Conservation (phyloP, 805 yeast genomes). For the Pachysolen tannophilus region DNA sequence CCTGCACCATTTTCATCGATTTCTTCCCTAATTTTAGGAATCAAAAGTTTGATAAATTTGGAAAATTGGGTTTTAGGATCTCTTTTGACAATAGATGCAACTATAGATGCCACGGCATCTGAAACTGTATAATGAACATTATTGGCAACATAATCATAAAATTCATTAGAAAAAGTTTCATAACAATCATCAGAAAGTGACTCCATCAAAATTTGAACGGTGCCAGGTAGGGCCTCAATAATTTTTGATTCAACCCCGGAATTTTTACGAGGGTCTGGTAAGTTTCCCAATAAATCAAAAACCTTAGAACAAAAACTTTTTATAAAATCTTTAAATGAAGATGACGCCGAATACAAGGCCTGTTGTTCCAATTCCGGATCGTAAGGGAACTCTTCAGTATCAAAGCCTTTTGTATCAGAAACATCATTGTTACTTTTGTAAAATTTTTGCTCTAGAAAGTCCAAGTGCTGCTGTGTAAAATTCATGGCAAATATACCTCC, state of each 20-base stretch:
- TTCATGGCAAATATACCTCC: conserved; percentile 34
- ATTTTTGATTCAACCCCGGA: conserved; percentile 44
- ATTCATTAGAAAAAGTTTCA: conserved; percentile 31
- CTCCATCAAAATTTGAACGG: conserved; percentile 44
- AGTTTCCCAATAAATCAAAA: conserved; percentile 57
- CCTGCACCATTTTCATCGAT: conserved; percentile 80
- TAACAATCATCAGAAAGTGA: conserved; percentile 54
- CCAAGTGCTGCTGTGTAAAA: conserved; percentile 59
- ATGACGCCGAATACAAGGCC: conserved; percentile 68
- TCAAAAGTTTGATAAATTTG: conserved; percentile 34
- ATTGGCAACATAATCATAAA: conserved; percentile 51
- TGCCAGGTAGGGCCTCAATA: conserved; percentile 24
- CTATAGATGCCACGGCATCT: conserved; percentile 61
- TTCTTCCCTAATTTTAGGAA: conserved; percentile 53
- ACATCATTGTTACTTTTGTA: conserved; percentile 20
- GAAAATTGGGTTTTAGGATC: conserved; percentile 43
- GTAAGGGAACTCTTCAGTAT: conserved; percentile 23
- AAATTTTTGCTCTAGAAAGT: conserved; percentile 37
- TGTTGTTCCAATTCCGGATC: conserved; percentile 38
- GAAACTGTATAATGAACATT: conserved; percentile 54
- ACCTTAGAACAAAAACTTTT: conserved; percentile 48
- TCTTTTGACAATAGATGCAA: conserved; percentile 64
- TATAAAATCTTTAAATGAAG: conserved; percentile 57
- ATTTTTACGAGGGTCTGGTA: conserved; percentile 51
- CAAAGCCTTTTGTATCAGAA: too few species aligned